Base-by-base conservation (phyloP, 805 yeast species). In the Hagleromyces aurorensis region DNA sequence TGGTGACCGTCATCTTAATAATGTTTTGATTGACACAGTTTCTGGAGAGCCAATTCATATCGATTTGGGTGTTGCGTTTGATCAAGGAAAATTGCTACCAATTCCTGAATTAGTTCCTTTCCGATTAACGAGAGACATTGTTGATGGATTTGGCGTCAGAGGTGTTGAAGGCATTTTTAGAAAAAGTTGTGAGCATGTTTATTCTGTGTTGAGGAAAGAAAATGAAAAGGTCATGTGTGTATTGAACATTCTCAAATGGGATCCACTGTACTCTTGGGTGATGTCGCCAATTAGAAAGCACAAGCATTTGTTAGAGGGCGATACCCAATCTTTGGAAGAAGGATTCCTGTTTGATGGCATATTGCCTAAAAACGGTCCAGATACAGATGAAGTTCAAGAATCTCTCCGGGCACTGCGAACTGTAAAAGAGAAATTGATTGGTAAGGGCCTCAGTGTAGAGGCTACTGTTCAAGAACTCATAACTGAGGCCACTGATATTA, bases 71-170 rank as follows among this genome's bases (percentile, higher is more conserved):
- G 87, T 91, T 25, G 93, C 97, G 0, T 91, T 91, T 61, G 98
- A 91, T 52, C 96, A 86, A 47, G 98, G 97, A 1, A 76, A 71
- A 44, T 58, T 75, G 9, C 61, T 91, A 21, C 78, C 89, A 0
- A 71, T 89, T 6, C 98, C 99, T 0, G 99, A 91, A 48, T 68
- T 81, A 0, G 94, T 93, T 5, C 98, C 99, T 4, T 93, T 91
- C 51, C 60, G 99, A 38, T 61, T 93, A 19, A 84, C 97, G 0
- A 63, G 94, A 34, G 96, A 93, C 52, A 66, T 91, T 30, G 78
- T 86, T 4, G 97, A 91, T 60, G 98, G 93, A 0, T 71, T 93
- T 63, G 99, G 99, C 0, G 65, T 81, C 5, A 70, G 81, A n/a
- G 95, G 94, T 0, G 72, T 72, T 0, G 72, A 75, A 30, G 98